A percentile compares a stretch with the other conserved stretches of the same genome.
These are phyloP conservation scores for Amanita brunnescens DNA, from an alignment of 768 basidiomycete species.

Conservation along the genomic window DNA sequence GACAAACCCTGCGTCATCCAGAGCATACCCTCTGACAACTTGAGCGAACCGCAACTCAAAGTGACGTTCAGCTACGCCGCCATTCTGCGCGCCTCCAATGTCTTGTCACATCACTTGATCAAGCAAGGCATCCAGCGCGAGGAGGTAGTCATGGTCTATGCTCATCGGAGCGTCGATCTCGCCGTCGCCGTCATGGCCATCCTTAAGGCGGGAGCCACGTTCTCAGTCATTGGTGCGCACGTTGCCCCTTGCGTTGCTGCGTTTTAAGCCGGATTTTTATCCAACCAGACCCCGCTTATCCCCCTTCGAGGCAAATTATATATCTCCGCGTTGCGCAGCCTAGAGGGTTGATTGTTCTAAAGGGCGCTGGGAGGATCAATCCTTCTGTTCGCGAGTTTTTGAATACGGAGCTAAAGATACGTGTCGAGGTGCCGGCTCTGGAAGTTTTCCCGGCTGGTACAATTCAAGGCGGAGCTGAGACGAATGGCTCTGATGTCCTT, in stretches of 20 bases:
- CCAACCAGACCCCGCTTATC: conserved; percentile 86
- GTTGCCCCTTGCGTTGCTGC: background rate
- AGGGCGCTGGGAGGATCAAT: conserved; percentile 77
- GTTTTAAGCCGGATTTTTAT: conserved; percentile 4
- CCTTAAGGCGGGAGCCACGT: conserved; percentile 91
- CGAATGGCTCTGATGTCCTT: conserved; percentile 51
- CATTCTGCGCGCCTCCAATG: conserved; percentile 79
- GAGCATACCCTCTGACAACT: conserved; percentile 38
- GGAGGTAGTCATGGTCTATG: conserved; percentile 98
- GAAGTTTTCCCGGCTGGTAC: conserved; percentile 58
- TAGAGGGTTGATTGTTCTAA: conserved; percentile 82
- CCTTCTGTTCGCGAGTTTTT: conserved; percentile 82
- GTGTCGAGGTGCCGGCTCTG: conserved; percentile 86
- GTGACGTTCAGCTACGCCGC: conserved; percentile 67
- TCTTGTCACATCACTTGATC: conserved; percentile 84
- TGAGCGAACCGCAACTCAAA: conserved; percentile 39
- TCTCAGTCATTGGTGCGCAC: conserved; percentile 87
- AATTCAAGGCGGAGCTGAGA: conserved; percentile 52
- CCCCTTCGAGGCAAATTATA: conserved; percentile 83
- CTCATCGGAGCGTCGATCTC: conserved; percentile 91
- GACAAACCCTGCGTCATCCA: conserved; percentile 88
- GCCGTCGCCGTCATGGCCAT: conserved; percentile 96
- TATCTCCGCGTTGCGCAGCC: conserved; percentile 92
- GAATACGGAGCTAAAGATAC: conserved; percentile 66
- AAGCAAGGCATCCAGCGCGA: conserved; percentile 81